These are phyloP conservation scores for Salvia rosmarinus DNA, from an alignment of 257 asterid species.

Conservation along the genomic window DNA sequence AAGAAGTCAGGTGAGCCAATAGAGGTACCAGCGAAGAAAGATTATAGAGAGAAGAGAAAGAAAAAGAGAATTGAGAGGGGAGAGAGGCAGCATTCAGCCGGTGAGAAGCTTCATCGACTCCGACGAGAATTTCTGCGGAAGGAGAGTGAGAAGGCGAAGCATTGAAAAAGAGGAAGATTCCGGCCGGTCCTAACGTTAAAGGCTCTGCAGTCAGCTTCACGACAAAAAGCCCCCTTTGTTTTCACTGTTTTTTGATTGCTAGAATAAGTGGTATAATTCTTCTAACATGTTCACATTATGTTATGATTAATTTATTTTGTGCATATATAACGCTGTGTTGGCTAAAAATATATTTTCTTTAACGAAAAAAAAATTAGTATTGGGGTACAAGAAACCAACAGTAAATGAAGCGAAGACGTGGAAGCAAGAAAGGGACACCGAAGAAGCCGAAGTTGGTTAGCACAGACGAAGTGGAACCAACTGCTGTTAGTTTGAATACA, in stretches of 20 bases:
- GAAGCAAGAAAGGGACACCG: conserved; percentile 67
- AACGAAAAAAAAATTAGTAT: conserved; percentile 9
- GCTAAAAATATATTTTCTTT: conserved; percentile 25
- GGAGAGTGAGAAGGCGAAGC: background rate
- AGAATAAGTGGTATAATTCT: background rate
- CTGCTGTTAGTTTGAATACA: conserved; percentile 50
- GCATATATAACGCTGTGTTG: conserved; percentile 30
- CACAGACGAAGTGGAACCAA: conserved; percentile 54
- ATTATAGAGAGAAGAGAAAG: background rate
- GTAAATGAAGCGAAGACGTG: conserved; percentile 80
- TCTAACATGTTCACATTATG: too few species aligned
- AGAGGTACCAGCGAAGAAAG: too few species aligned
- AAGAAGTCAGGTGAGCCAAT: too few species aligned
- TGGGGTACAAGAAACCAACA: conserved; percentile 27
- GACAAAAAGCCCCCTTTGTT: background rate
- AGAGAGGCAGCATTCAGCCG: too few species aligned
- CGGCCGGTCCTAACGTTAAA: background rate
- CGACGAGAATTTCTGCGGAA: background rate
- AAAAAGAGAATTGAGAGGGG: background rate
- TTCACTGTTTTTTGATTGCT: conserved; percentile 4
- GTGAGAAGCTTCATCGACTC: background rate
- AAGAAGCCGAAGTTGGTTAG: conserved; percentile 60
- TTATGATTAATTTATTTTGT: too few species aligned
- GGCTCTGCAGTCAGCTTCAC: background rate
- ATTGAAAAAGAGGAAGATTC: background rate